Conservation (phyloP, 169 alveolate genomes). For the Cryptosporidium meleagridis region DNA sequence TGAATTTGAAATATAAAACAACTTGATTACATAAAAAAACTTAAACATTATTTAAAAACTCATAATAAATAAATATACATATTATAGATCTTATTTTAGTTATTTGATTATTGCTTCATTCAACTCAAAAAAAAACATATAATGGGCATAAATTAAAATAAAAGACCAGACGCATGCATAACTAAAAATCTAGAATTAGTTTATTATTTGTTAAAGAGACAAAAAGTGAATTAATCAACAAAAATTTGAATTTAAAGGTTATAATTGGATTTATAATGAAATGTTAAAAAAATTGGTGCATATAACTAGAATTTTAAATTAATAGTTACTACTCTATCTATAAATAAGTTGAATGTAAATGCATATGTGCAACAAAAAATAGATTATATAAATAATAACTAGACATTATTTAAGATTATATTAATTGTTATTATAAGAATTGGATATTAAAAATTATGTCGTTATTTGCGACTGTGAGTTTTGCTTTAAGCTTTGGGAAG, state of each 20-base stretch:
- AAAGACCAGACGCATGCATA: slow-evolving; percentile 34
- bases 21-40: too few species aligned
- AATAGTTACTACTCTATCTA: not conserved
- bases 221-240: not conserved
- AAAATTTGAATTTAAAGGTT: not conserved
- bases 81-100: not conserved
- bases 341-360: not conserved
- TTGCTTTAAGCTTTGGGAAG: slow-evolving; percentile 52
- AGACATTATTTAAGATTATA: not conserved
- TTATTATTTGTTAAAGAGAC: not conserved
- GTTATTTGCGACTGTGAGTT: slow-evolving; percentile 42
- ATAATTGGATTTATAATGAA: not conserved
- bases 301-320: not conserved
- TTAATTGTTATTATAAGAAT: not conserved
- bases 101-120: not conserved
- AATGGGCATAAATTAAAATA: not conserved
- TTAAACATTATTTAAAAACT: too few species aligned
- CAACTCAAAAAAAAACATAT: not conserved
- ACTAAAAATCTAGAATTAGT: slow-evolving; percentile 18
- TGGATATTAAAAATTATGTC: slow-evolving; percentile 21
- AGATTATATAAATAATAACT: not conserved
- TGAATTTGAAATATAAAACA: too few species aligned
- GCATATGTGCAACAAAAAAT: slow-evolving; percentile 3
- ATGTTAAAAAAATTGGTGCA: not conserved
- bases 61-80: not conserved